Evolutionary conservation across 805 yeast species (phyloP).

Genomic region (Hermanozyma aechmeae): DNA sequence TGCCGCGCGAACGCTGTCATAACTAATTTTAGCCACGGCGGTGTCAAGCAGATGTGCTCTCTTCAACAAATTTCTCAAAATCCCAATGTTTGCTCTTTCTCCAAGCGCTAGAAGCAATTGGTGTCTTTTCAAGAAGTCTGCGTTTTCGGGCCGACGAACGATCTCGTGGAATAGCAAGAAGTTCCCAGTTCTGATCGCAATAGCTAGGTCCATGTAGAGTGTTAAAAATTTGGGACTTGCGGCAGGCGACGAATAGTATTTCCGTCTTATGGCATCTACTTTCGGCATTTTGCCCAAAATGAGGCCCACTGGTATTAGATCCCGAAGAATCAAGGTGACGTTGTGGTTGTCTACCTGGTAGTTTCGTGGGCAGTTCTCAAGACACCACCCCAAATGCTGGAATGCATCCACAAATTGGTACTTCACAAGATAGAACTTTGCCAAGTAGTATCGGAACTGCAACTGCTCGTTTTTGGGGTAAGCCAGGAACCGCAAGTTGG

Average conservation of each 20-base stretch:
- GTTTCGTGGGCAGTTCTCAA: conserved; percentile 22
- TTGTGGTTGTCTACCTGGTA: conserved; percentile 20
- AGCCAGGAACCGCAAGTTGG: conserved; percentile 32
- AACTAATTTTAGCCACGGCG: conserved; percentile 18
- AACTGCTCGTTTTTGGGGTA: conserved; percentile 37
- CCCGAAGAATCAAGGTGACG: conserved; percentile 33
- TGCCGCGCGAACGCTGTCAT: conserved; percentile 16
- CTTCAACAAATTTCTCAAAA: conserved; percentile 37
- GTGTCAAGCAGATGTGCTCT: conserved; percentile 20
- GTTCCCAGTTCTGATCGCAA: conserved; percentile 34
- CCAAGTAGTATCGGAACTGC: conserved; percentile 45
- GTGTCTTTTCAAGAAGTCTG: conserved; percentile 26
- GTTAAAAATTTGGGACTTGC: conserved; percentile 13
- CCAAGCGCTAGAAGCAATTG: conserved; percentile 34
- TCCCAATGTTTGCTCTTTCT: conserved; percentile 35
- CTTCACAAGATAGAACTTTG: conserved; percentile 46
- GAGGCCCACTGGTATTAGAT: conserved; percentile 43
- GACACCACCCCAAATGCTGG: conserved; percentile 49
- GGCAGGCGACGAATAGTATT: conserved; percentile 10
- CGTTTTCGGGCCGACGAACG: conserved; percentile 11
- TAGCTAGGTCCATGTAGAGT: conserved; percentile 28
- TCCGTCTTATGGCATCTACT: conserved; percentile 5
- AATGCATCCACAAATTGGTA: conserved; percentile 39
- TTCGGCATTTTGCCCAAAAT: conserved; percentile 47
- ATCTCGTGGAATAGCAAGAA: conserved; percentile 22